Evolutionary conservation across 768 basidiomycete genomes (phyloP).

Genomic region (Russula earlei): DNA sequence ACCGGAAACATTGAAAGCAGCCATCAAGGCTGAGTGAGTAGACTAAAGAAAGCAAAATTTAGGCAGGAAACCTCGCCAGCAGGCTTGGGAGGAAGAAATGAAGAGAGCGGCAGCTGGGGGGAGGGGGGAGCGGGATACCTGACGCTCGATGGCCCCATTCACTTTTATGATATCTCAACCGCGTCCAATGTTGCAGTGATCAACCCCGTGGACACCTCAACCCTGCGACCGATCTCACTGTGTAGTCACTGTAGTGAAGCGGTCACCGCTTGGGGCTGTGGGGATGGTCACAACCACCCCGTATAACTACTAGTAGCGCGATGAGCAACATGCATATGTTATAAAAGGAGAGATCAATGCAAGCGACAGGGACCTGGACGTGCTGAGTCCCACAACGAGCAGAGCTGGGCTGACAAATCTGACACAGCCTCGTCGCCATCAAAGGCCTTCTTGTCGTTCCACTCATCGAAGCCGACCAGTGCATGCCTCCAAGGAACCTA

Average conservation of each 20-base stretch:
- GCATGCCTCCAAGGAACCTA: slow-evolving; percentile 21
- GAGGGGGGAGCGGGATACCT: neutral
- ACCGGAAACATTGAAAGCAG: slow-evolving; percentile 38
- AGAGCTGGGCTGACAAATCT: neutral
- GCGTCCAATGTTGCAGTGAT: too few relatives aligned
- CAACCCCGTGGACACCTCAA: neutral
- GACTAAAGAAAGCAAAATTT: neutral
- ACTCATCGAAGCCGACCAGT: neutral
- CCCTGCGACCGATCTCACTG: neutral
- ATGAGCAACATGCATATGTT: too few relatives aligned
- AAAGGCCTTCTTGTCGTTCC: neutral
- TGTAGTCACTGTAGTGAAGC: neutral
- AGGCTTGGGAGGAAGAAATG: neutral
- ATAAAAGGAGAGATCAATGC: too few relatives aligned
- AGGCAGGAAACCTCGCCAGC: slow-evolving; percentile 5
- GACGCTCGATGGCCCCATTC: too few relatives aligned
- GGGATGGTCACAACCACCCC: too few relatives aligned
- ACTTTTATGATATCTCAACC: too few relatives aligned
- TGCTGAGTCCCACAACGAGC: too few relatives aligned
- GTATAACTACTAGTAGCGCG: too few relatives aligned
- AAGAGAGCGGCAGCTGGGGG: neutral
- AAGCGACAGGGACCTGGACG: too few relatives aligned
- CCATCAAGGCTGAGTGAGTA: slow-evolving; percentile 37
- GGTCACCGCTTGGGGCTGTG: neutral
- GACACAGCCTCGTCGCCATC: neutral